These are phyloP conservation scores for Aspergillus bridgeri DNA, from an alignment of 495 filamentous ascomycete species.

Conservation along the genomic window DNA sequence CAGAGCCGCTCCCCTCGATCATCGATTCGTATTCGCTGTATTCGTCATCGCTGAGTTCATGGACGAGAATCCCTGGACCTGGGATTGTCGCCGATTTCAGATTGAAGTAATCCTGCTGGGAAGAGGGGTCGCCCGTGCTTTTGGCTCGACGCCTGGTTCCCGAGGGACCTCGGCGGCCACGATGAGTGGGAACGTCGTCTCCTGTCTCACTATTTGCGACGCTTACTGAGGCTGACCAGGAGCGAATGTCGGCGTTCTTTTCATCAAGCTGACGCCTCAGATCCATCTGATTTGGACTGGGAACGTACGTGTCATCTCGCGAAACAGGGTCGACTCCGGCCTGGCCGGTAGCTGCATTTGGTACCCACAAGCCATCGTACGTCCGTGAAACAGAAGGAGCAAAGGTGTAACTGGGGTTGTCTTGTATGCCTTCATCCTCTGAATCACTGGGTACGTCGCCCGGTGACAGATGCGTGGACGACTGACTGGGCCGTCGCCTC, in stretches of 20 bases:
- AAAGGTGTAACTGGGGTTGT: conserved; percentile 11
- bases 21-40: conserved; percentile 30
- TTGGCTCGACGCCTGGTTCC: conserved; percentile 39
- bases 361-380: conserved; percentile 34
- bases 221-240: conserved; percentile 43
- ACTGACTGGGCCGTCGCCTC: conserved; percentile 32
- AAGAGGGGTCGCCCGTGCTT: conserved; percentile 44
- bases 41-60: conserved; percentile 43
- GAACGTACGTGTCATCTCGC: conserved; percentile 37
- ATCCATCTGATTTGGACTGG: conserved; percentile 46
- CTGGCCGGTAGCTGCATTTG: conserved; percentile 26
- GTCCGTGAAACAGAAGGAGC: conserved; percentile 23
- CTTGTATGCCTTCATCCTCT: conserved; percentile 24
- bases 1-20: conserved; percentile 19
- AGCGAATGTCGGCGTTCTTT: conserved; percentile 43
- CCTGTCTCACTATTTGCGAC: conserved; percentile 40
- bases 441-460: conserved; percentile 26
- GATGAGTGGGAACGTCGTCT: conserved; percentile 23
- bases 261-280: conserved; percentile 35
- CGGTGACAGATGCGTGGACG: conserved; percentile 40
- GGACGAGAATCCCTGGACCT: conserved; percentile 44
- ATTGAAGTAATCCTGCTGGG: conserved; percentile 43
- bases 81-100: conserved; percentile 30
- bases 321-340: conserved; percentile 39
- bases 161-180: conserved; percentile 19